Conservation (phyloP, 192 early-diverging fungal genomes). For the Entomortierella beljakovae region DNA sequence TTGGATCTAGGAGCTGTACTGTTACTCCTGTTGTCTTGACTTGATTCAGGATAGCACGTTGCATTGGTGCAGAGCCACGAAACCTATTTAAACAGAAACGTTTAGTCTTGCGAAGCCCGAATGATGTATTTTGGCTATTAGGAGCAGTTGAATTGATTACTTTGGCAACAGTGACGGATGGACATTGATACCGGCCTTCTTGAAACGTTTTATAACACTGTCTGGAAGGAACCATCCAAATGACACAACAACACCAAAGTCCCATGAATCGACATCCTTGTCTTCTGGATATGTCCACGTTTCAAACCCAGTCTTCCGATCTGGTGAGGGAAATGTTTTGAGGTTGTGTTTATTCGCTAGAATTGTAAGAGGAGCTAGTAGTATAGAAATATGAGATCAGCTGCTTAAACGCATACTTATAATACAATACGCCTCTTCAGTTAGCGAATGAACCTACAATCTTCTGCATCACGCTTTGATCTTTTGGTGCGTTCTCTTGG, state of each 20-base stretch:
- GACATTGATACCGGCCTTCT: conserved; percentile 81
- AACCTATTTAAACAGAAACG: conserved; percentile 51
- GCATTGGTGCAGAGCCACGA: conserved; percentile 93
- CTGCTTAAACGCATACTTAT: not conserved
- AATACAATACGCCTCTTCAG: not conserved
- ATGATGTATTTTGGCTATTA: not conserved
- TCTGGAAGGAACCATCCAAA: conserved; percentile 91
- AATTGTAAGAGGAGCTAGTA: conserved; percentile 37
- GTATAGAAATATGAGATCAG: conserved; percentile 8
- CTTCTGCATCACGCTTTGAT: conserved; percentile 42
- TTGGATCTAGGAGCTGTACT: conserved; percentile 85
- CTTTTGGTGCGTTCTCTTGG: conserved; percentile 41
- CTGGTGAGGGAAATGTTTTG: conserved; percentile 38
- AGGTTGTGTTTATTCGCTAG: conserved; percentile 39
- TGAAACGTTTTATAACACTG: conserved; percentile 76
- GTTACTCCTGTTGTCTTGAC: conserved; percentile 84
- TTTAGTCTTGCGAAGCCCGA: not conserved
- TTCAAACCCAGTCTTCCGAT: conserved; percentile 42
- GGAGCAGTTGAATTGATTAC: conserved; percentile 43
- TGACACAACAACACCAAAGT: conserved; percentile 92
- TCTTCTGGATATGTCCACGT: conserved; percentile 37
- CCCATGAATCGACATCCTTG: conserved; percentile 45
- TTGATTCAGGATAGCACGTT: conserved; percentile 83
- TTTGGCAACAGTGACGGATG: conserved; percentile 95
- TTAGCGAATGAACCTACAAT: conserved; percentile 25